Conservation (phyloP, 257 asterid species). For the Eustoma russellianum region DNA sequence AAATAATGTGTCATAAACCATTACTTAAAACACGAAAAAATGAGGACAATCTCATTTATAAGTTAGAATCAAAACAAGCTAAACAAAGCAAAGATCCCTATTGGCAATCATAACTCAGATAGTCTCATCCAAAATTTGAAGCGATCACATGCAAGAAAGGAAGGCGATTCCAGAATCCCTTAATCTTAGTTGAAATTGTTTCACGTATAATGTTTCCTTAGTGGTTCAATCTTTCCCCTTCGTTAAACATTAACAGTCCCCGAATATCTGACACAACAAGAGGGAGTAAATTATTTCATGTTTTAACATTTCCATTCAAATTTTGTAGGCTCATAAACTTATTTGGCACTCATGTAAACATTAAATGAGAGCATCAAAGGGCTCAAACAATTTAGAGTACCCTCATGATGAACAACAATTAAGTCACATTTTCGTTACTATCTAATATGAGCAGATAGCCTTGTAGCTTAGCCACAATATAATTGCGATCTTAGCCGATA, state of each 20-base stretch:
- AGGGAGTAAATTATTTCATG: not conserved
- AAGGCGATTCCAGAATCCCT: not conserved
- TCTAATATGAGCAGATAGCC: too few species aligned
- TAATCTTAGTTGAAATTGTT: not conserved
- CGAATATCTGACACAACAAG: too few species aligned
- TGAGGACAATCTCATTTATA: not conserved
- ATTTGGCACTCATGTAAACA: too few species aligned
- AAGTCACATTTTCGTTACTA: too few species aligned
- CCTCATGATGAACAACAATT: too few species aligned
- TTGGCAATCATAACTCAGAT: not conserved
- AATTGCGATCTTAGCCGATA: not conserved
- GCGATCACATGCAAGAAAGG: not conserved
- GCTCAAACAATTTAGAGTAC: too few species aligned
- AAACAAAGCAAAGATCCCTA: not conserved
- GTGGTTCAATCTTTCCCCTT: not conserved
- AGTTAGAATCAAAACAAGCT: not conserved
- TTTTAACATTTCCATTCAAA: too few species aligned
- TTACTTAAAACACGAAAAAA: not conserved
- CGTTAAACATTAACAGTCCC: too few species aligned
- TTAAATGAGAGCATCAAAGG: too few species aligned
- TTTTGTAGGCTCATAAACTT: too few species aligned
- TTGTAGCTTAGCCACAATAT: not conserved
- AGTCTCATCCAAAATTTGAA: not conserved
- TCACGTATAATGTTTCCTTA: not conserved
- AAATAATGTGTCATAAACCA: slow-evolving; percentile 6